Evolutionary conservation across 2,329 filamentous ascomycete genomes (phyloP).

Genomic region (Phaeoacremonium minimum): DNA sequence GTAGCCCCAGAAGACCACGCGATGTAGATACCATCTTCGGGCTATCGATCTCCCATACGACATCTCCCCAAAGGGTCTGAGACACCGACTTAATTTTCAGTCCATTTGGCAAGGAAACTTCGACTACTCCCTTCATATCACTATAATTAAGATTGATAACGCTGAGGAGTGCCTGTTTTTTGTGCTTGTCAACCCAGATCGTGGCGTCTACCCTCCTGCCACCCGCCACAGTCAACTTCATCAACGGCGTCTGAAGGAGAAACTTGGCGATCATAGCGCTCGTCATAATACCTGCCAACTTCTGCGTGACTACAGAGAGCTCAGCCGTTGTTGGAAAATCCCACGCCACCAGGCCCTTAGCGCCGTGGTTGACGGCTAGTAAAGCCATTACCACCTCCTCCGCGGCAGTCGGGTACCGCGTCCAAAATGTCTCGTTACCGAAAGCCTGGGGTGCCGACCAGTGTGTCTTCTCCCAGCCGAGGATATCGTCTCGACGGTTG

Average conservation of each 20-base stretch:
- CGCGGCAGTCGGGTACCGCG: slow-evolving; percentile 32
- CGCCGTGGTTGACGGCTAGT: slow-evolving; percentile 41
- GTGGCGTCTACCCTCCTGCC: slow-evolving; percentile 29
- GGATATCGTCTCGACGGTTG: slow-evolving; percentile 31
- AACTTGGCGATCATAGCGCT: slow-evolving; percentile 23
- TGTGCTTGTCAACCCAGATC: slow-evolving; percentile 28
- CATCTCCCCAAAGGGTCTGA: slow-evolving; percentile 7
- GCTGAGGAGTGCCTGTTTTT: slow-evolving; percentile 7
- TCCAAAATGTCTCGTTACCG: slow-evolving; percentile 41
- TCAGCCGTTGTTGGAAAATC: slow-evolving; percentile 33
- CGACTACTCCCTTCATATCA: slow-evolving; percentile 1
- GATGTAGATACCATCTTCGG: neutral
- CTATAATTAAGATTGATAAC: slow-evolving; percentile 11
- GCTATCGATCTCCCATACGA: slow-evolving; percentile 7
- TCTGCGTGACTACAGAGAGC: slow-evolving; percentile 24
- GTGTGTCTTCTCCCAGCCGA: slow-evolving; percentile 33
- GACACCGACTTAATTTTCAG: slow-evolving; percentile 1
- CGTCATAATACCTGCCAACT: slow-evolving; percentile 33
- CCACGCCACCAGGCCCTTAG: slow-evolving; percentile 45
- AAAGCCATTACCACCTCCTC: slow-evolving; percentile 44
- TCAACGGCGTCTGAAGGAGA: slow-evolving; percentile 26
- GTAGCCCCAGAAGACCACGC: neutral
- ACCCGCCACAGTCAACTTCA: slow-evolving; percentile 15
- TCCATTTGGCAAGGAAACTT: slow-evolving; percentile 7
- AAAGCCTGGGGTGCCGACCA: slow-evolving; percentile 49